Base-by-base conservation (phyloP, 768 basidiomycete genomes). In the Leccinum uliginosum region DNA sequence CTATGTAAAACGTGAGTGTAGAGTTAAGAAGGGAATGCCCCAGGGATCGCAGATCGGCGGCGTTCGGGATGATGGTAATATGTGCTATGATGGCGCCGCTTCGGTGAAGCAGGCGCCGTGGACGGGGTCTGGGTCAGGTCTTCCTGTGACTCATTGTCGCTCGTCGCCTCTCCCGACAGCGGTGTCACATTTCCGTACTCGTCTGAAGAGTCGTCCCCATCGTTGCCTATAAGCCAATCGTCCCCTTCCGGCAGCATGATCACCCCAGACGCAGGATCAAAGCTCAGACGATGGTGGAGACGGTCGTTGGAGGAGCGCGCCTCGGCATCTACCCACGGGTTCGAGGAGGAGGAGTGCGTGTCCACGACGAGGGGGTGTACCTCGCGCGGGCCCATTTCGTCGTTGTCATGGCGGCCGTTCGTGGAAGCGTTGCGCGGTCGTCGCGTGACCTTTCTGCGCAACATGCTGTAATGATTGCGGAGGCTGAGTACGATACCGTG, bases 11-110 rank as follows among this genome's bases (percentile, higher is more conserved):
- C 10, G 30, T 24, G 30, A 4, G 6, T 52, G 11, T 17, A 40
- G 11, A 17, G 27, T 65, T 49, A 69, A 2, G 66, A 57, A 48
- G 64, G 54, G 62, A 87, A 87, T 3, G 83, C 84, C 4, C 86
- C 86, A 5, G 86, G 86, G 56, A 86, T 75, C 0, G 71, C 65
- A 59, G 80, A 78, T 64, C 78, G 56, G 48, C 72, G 72, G 40
- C 76, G 77, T 65, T 93, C 92, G 0, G 92, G 92, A 69, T 92
- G 92, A 68, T 92, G 92, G 62, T 87, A 93, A 64, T 92, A 92
- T 26, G 89, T 92, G 32, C 83, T 81, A 69, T 90, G 87, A 27
- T 89, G 87, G 27, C 88, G 76, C 60, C 82, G 84, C 55, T 74
- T 69, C 17, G 78, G 74, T n/a, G 77, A 74, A 6, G 74, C 69